These are phyloP conservation scores for Dipodascopsis uninucleata DNA, from an alignment of 805 yeast genomes.

Conservation along the genomic window DNA sequence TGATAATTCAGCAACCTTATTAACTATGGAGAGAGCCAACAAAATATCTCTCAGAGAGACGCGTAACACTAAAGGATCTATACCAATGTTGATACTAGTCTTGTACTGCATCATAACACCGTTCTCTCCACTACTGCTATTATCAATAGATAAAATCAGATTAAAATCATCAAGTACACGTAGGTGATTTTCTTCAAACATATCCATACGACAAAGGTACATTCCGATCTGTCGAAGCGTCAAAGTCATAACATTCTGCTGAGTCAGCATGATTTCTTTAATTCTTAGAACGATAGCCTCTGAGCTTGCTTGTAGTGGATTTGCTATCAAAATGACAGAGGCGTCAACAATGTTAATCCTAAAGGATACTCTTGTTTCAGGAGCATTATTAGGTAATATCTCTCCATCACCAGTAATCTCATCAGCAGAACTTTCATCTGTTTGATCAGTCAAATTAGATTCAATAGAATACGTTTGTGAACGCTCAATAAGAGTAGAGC, in stretches of 20 bases:
- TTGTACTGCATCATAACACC: slow-evolving; percentile 50
- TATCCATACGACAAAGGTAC: slow-evolving; percentile 75
- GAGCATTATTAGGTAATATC: slow-evolving; percentile 6
- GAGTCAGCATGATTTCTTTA: slow-evolving; percentile 68
- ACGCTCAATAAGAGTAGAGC: slow-evolving; percentile 3
- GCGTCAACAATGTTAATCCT: slow-evolving; percentile 70
- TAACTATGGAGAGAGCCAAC: slow-evolving; percentile 69
- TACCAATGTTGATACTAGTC: slow-evolving; percentile 61
- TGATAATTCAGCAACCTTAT: slow-evolving; percentile 61
- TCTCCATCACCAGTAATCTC: slow-evolving; percentile 7
- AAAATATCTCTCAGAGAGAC: slow-evolving; percentile 83
- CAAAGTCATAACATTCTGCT: slow-evolving; percentile 62
- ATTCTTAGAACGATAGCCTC: slow-evolving; percentile 90
- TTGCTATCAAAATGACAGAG: slow-evolving; percentile 74
- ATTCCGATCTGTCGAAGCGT: slow-evolving; percentile 79
- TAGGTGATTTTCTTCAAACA: slow-evolving; percentile 56
- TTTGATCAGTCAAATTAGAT: background rate
- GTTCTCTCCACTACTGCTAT: slow-evolving; percentile 63
- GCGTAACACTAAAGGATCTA: slow-evolving; percentile 78
- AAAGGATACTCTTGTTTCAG: slow-evolving; percentile 28
- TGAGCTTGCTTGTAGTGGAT: slow-evolving; percentile 62
- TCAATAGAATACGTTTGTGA: background rate
- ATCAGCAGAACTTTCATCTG: slow-evolving; percentile 16
- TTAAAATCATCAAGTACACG: slow-evolving; percentile 88
- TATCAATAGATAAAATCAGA: slow-evolving; percentile 67